Evolutionary conservation across 331 rosid species (phyloP).

Genomic region (Arachis monticola): DNA sequence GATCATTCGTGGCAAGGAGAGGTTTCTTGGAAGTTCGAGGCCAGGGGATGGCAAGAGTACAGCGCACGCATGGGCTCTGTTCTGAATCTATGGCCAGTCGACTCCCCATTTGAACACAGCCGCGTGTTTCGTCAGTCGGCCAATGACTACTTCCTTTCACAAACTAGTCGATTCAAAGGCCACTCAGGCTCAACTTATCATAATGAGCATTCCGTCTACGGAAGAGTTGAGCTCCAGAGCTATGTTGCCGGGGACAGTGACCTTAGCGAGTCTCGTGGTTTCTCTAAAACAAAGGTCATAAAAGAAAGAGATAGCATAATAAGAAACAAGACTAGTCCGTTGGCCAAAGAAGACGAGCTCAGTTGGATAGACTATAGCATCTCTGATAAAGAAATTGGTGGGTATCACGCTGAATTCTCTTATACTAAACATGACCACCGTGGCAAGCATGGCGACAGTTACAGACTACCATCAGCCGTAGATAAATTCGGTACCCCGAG

Average conservation of each 20-base stretch:
- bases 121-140: slow-evolving; percentile 55
- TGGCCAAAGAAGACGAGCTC: slow-evolving; percentile 66
- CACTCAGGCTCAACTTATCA: slow-evolving; percentile 26
- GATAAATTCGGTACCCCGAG: slow-evolving; percentile 27
- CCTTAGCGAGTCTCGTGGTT: slow-evolving; percentile 28
- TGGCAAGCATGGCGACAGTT: slow-evolving; percentile 15
- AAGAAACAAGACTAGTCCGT: slow-evolving; percentile 42
- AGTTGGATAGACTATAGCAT: slow-evolving; percentile 40
- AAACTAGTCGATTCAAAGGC: slow-evolving; percentile 43
- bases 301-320: slow-evolving; percentile 30
- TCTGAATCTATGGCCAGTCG: slow-evolving; percentile 69
- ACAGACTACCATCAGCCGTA: slow-evolving; percentile 37
- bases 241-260: slow-evolving; percentile 55
- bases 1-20: slow-evolving; percentile 77
- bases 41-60: slow-evolving; percentile 56
- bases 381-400: slow-evolving; percentile 34
- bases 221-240: slow-evolving; percentile 83
- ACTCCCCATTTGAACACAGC: slow-evolving; percentile 39
- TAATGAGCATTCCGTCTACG: slow-evolving; percentile 45
- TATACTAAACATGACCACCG: slow-evolving; percentile 31
- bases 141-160: slow-evolving; percentile 63
- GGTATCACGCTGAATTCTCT: slow-evolving; percentile 26
- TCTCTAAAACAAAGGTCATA: slow-evolving; percentile 40
- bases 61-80: slow-evolving; percentile 55
- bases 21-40: slow-evolving; percentile 81